Evolutionary conservation across 768 basidiomycete genomes (phyloP).

Genomic region (Inosperma sp.): DNA sequence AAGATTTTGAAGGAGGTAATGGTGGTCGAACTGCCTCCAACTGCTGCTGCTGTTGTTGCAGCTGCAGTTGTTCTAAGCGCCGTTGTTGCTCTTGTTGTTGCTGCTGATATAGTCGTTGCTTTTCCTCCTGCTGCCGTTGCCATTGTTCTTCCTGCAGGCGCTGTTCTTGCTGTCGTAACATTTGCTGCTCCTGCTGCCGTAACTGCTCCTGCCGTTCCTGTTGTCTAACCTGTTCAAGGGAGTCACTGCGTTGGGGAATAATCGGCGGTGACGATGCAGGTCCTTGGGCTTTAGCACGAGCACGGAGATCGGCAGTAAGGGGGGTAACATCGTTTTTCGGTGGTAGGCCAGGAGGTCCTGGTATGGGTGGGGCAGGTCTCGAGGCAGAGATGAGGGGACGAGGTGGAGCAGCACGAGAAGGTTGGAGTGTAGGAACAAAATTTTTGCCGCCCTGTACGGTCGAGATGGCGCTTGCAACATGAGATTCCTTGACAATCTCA

Average conservation of each 20-base stretch:
- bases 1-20: slow-evolving; percentile 37
- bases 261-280: slow-evolving; percentile 34
- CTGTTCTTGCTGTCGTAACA: slow-evolving; percentile 30
- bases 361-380: slow-evolving; percentile 67
- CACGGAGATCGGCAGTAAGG: slow-evolving; percentile 59
- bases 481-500: slow-evolving; percentile 56
- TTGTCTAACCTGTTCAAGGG: slow-evolving; percentile 29
- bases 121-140: slow-evolving; percentile 36
- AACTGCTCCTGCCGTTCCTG: slow-evolving; percentile 29
- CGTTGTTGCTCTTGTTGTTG: slow-evolving; percentile 21
- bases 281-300: slow-evolving; percentile 57
- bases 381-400: slow-evolving; percentile 41
- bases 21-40: slow-evolving; percentile 31
- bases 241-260: slow-evolving; percentile 48
- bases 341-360: slow-evolving; percentile 45
- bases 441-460: slow-evolving; percentile 29
- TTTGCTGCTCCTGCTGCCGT: slow-evolving; percentile 26
- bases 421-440: slow-evolving; percentile 26
- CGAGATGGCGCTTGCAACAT: slow-evolving; percentile 34
- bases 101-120: slow-evolving; percentile 23
- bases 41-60: slow-evolving; percentile 27
- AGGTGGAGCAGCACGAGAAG: slow-evolving; percentile 28
- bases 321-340: slow-evolving; percentile 50
- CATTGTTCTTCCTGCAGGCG: slow-evolving; percentile 28
- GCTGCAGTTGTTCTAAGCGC: slow-evolving; percentile 22